Base-by-base conservation (phyloP, 306 rosid genomes). In the Prunus mongolica region DNA sequence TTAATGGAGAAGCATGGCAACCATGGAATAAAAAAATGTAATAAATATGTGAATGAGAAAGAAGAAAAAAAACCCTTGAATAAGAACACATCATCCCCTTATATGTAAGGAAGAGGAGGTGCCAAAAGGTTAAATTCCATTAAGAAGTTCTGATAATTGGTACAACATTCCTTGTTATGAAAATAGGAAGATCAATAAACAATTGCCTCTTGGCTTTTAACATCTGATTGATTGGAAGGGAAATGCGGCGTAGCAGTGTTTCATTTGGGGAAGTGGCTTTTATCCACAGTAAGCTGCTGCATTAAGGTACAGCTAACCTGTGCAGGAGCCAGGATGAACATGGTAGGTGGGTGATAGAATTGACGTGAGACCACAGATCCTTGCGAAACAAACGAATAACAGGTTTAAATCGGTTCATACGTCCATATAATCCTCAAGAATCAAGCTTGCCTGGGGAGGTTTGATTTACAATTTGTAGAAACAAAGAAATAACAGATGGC, bases 241-340 rank as follows among this genome's bases (percentile, higher is more conserved):
- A 51, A 51, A n/a, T 51, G 63, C 44, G 34, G 46, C 0, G 30
- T 7, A 63, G n/a, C 18, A 30, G 22, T 63, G 45, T 30, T 63
- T 63, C 1, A 30, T 63, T 49, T 49, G 54, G 16, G 57, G n/a
- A 52, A 52, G 20, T 52, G 57, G 25, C 69, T 65, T 65, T 34
- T 34, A 52, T 52, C 20, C 70, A 66, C 50, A 24, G n/a, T 34
- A 65, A 38, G 34, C 25, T 65, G 46, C 49, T 34, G 9, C 41
- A 18, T 3, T 3, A 18, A 28, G 44, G 44, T 38, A 38, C 20
- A 9, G 24, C 49, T 6, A 24, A 13, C 41, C 20, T 3, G 72
- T 68, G 56, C 57, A 25, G 13, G n/a, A 68, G 73, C 62, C 51
- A 70, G 62, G 18, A 51, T n/a, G 45, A 70, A 34, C n/a, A 62